These are phyloP conservation scores for Umbelopsis sp. DNA, from an alignment of 192 early-diverging fungal genomes.

Conservation along the genomic window DNA sequence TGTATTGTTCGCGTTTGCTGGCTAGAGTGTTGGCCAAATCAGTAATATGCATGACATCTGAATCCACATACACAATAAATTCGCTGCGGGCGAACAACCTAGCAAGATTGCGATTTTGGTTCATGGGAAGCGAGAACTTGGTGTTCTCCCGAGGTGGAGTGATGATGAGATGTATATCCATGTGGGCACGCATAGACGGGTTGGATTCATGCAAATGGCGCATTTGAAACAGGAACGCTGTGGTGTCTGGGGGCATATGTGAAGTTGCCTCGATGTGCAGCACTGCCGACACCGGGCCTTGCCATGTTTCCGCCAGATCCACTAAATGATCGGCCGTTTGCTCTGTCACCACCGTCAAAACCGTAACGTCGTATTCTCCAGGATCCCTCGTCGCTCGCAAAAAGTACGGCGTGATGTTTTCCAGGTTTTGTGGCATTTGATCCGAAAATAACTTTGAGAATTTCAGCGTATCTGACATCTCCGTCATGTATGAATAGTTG, in stretches of 20 bases:
- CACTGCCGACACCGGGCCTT: constrained; percentile 53
- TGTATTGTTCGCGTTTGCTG: constrained; percentile 29
- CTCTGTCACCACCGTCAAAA: constrained; percentile 17
- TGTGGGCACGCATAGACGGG: constrained; percentile 41
- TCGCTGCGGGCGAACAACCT: constrained; percentile 52
- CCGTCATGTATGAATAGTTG: constrained; percentile 5
- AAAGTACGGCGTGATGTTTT: constrained; percentile 23
- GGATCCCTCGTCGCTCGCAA: constrained; percentile 13
- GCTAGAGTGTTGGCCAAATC: constrained; percentile 40
- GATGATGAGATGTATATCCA: constrained; percentile 51
- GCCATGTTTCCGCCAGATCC: constrained; percentile 44
- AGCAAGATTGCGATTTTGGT: constrained; percentile 45
- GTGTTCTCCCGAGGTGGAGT: constrained; percentile 35
- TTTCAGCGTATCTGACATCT: constrained; percentile 10
- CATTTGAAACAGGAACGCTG: constrained; percentile 17
- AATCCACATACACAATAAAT: constrained; percentile 45
- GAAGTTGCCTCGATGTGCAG: constrained; percentile 41
- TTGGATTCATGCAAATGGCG: constrained; percentile 41
- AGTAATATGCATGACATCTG: constrained; percentile 33
- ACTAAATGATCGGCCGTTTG: constrained; percentile 40
- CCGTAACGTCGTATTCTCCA: neutral
- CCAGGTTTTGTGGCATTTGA: constrained; percentile 22
- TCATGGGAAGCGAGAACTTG: constrained; percentile 28
- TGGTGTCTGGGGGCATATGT: constrained; percentile 14
- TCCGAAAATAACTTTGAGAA: constrained; percentile 25